A percentile compares a stretch with the other conserved stretches of the same genome.
Evolutionary conservation across 2,329 filamentous ascomycete species (phyloP).

Genomic region (Geosmithia putterillii): DNA sequence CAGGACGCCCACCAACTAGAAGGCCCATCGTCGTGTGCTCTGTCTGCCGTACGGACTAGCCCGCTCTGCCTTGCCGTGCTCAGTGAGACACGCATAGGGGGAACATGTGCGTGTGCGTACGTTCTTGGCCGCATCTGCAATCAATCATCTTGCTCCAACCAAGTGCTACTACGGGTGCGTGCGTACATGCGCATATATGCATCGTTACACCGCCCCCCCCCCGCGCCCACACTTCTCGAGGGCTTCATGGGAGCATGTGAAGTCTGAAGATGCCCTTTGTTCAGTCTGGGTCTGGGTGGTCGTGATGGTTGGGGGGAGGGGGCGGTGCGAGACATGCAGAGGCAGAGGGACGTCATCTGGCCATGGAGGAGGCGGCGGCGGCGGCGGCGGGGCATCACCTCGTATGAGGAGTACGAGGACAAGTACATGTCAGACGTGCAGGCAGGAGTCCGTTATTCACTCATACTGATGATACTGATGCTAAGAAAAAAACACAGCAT

Average conservation of each 20-base stretch:
- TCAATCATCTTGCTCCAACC: not conserved
- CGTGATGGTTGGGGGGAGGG: not conserved
- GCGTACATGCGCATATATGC: not conserved
- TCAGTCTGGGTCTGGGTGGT: too few relatives aligned
- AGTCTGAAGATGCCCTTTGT: not conserved
- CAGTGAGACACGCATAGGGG: not conserved
- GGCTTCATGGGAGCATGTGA: not conserved
- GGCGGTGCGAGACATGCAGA: not conserved
- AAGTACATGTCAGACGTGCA: not conserved
- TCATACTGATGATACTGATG: too few relatives aligned
- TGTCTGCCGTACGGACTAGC: not conserved
- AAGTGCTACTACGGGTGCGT: not conserved
- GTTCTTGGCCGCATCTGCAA: not conserved
- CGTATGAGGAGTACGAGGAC: too few relatives aligned
- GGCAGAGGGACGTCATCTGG: not conserved
- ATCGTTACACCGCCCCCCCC: too few relatives aligned
- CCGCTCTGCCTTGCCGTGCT: not conserved
- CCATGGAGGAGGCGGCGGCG: too few relatives aligned
- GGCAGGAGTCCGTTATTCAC: too few relatives aligned
- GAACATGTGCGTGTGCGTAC: not conserved
- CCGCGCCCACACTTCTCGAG: too few relatives aligned
- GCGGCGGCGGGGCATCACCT: too few relatives aligned
- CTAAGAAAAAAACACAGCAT: too few relatives aligned
- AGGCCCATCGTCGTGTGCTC: too few relatives aligned
- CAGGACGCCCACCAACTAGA: too few relatives aligned